A percentile compares a stretch with the other conserved stretches of the same genome.
These are phyloP conservation scores for Thermoascus crustaceus DNA, from an alignment of 2,329 filamentous ascomycete genomes.

Conservation along the genomic window DNA sequence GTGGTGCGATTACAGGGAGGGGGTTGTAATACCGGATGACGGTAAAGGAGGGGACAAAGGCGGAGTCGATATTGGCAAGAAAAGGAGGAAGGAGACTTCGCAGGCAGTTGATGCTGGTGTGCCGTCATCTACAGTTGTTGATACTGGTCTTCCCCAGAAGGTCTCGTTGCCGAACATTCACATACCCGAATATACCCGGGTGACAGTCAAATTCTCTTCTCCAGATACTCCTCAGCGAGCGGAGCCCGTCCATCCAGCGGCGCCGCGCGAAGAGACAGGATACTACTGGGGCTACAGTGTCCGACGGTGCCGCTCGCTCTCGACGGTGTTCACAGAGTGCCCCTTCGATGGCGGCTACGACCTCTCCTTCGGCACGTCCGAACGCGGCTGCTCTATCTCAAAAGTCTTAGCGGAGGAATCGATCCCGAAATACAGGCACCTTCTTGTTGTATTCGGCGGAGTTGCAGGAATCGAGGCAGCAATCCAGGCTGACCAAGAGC, in stretches of 20 bases:
- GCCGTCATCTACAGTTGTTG: slow-evolving; percentile 32
- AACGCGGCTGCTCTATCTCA: slow-evolving; percentile 53
- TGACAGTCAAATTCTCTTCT: slow-evolving; percentile 61
- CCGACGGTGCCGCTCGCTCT: slow-evolving; percentile 57
- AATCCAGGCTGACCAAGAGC: slow-evolving; percentile 52
- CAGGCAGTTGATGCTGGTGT: slow-evolving; percentile 10
- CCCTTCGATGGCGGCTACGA: slow-evolving; percentile 72
- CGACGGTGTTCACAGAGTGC: slow-evolving; percentile 68
- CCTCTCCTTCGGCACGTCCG: slow-evolving; percentile 73
- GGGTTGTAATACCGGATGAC: slow-evolving; percentile 52
- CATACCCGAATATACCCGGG: slow-evolving; percentile 62
- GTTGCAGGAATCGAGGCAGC: slow-evolving; percentile 72
- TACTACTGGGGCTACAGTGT: slow-evolving; percentile 83
- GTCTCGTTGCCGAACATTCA: slow-evolving; percentile 46
- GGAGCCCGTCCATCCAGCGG: slow-evolving; percentile 57
- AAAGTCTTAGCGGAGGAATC: slow-evolving; percentile 38
- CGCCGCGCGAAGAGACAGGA: slow-evolving; percentile 64
- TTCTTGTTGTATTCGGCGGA: slow-evolving; percentile 73
- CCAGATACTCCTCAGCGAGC: slow-evolving; percentile 34
- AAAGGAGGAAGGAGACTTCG: slow-evolving; percentile 42
- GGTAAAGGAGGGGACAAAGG: slow-evolving; percentile 35
- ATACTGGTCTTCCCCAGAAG: slow-evolving; percentile 42
- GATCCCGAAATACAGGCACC: slow-evolving; percentile 49
- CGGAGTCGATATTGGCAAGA: slow-evolving; percentile 9
- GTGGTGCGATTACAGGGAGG: slow-evolving; percentile 73